Evolutionary conservation across 805 yeast species (phyloP), one percentile per base, ranked within the genome.

Genomic region (Starmerella roubikii): DNA sequence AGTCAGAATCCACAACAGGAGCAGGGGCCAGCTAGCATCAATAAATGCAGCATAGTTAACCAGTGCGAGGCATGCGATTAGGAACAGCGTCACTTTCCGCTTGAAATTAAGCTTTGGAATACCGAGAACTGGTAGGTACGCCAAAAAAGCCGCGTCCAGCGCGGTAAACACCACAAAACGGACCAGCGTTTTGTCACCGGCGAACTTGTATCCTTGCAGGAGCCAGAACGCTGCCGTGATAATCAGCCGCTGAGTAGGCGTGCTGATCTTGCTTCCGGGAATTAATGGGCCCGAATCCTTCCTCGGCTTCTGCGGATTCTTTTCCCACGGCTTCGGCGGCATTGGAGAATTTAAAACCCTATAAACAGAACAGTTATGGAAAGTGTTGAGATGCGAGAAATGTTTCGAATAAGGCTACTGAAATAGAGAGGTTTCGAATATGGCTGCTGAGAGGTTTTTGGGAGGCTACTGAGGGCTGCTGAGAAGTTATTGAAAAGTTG

Each of bases 171-270:
- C 16, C 68, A 65, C 59, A 72, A 74, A 66, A 52, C 64, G 58
- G 36, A 66, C 53, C 52, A 67, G 60, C 4, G 59, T 58, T 15
- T 65, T 59, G 30, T 81, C 58, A 54, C 83, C 93, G 49, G 79
- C 81, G 1, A 82, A 40, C 54, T 91, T 88, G 72, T 80, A 80
- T n/a, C 82, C 72, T 57, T 86, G 96, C n/a, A 88, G 66, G 25
- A 80, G 64, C 2, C 71, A 62, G 54, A 84, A 82, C 10, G 81
- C 44, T 1, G 82, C 70, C n/a, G 76, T 56, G 3, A 75, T 67
- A 39, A 82, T 68, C 26, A 74, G 57, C 44, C 94, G 64, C 57
- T 88, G 98, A 12, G 43, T 35, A 2, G 53, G 81, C 5, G 72
- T 71, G 46, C 84, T 94, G 20, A 86, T 54, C 2, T 76, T 62